Percentiles rank a stretch among this genome's conserved stretches.
Conservation (phyloP, 495 filamentous ascomycete species). For the Penicillium tannophilum region DNA sequence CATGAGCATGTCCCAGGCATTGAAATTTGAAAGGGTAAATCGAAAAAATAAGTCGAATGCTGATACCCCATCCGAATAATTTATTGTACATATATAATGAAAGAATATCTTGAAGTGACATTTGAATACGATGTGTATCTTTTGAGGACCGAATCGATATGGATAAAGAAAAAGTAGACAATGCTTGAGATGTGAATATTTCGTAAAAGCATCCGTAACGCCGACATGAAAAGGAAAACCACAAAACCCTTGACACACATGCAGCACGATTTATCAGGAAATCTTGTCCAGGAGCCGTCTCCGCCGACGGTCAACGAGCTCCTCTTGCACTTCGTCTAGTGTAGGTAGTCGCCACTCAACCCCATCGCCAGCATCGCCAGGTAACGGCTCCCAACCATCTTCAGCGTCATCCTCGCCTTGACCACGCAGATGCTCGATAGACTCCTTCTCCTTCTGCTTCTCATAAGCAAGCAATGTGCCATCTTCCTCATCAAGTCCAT, state of each 20-base stretch:
- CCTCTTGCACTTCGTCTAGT: conserved; percentile 87
- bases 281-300: conserved; percentile 80
- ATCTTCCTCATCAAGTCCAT: conserved; percentile 92
- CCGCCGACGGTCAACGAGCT: conserved; percentile 84
- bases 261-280: conserved; percentile 43
- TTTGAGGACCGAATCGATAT: conserved; percentile 20
- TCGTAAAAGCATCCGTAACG: conserved; percentile 31
- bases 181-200: conserved; percentile 27
- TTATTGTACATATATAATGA: conserved; percentile 30
- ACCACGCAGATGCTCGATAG: conserved; percentile 63
- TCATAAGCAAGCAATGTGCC: conserved; percentile 83
- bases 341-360: conserved; percentile 82
- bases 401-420: conserved; percentile 47
- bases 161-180: conserved; percentile 14
- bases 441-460: conserved; percentile 77
- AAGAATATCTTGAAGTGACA: conserved; percentile 10
- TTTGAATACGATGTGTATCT: conserved; percentile 13
- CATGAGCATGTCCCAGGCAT: conserved; percentile 47
- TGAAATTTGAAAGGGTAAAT: conserved; percentile 40
- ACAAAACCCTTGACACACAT: background rate
- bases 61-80: conserved; percentile 24
- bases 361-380: conserved; percentile 84
- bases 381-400: conserved; percentile 79
- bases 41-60: conserved; percentile 34
- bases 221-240: conserved; percentile 20